These are phyloP conservation scores for Citrus sinensis DNA, from an alignment of 345 rosid genomes.

Conservation along the genomic window DNA sequence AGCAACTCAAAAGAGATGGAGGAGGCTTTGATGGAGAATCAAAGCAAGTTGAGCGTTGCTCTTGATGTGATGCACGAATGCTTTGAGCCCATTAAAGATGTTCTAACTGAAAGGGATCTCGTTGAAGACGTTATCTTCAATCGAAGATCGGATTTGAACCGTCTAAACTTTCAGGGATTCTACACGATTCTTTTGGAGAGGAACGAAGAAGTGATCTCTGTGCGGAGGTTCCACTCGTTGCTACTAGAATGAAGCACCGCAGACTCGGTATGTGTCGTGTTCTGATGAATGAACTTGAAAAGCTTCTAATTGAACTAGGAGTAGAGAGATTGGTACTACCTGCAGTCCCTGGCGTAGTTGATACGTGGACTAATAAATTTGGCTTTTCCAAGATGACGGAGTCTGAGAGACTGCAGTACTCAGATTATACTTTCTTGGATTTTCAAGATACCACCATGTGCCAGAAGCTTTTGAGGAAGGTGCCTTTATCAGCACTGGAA, in stretches of 20 bases:
- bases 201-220: conserved; percentile 45
- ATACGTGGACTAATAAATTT: conserved; percentile 46
- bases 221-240: conserved; percentile 60
- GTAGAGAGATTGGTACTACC: conserved; percentile 51
- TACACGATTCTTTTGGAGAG: conserved; percentile 53
- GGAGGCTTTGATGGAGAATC: conserved; percentile 27
- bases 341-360: conserved; percentile 32
- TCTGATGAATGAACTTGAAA: conserved; percentile 47
- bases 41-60: conserved; percentile 47
- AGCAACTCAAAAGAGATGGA: background rate
- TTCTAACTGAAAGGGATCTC: conserved; percentile 50
- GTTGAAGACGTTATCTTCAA: conserved; percentile 56
- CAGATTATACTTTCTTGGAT: conserved; percentile 36
- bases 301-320: conserved; percentile 45
- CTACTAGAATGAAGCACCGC: conserved; percentile 40
- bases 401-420: conserved; percentile 31
- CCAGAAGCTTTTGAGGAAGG: conserved; percentile 34
- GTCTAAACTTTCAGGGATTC: conserved; percentile 56
- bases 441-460: conserved; percentile 51
- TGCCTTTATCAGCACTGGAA: background rate
- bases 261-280: conserved; percentile 49
- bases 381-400: conserved; percentile 42
- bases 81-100: conserved; percentile 57
- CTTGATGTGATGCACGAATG: conserved; percentile 69
- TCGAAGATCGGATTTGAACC: conserved; percentile 35